Conservation (phyloP, 805 yeast genomes). For the Candida koratica region DNA sequence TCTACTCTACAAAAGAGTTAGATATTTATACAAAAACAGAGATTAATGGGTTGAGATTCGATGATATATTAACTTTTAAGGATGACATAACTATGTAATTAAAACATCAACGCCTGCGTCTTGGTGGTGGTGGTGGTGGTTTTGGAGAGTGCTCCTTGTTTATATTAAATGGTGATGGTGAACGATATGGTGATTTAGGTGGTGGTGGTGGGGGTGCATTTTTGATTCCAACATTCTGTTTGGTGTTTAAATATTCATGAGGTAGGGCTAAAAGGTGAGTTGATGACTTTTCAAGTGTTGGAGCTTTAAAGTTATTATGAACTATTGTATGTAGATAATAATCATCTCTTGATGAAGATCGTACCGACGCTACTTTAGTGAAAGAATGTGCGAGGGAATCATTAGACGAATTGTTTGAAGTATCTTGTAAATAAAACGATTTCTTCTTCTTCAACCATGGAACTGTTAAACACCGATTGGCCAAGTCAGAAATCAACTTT, state of each 20-base stretch:
- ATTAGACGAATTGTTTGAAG: slow-evolving; percentile 14
- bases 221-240: slow-evolving; percentile 17
- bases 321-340: slow-evolving; percentile 32
- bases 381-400: slow-evolving; percentile 24
- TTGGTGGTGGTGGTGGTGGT: slow-evolving; percentile 37
- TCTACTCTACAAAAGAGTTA: slow-evolving; percentile 26
- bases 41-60: slow-evolving; percentile 64
- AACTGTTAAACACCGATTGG: slow-evolving; percentile 30
- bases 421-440: slow-evolving; percentile 1
- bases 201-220: slow-evolving; percentile 42
- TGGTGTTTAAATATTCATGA: slow-evolving; percentile 22
- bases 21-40: slow-evolving; percentile 41
- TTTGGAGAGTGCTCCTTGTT: slow-evolving; percentile 12
- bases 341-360: slow-evolving; percentile 32
- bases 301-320: slow-evolving; percentile 18
- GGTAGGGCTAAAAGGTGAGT: slow-evolving; percentile 32
- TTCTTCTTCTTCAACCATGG: slow-evolving; percentile 28
- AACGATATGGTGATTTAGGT: slow-evolving; percentile 8
- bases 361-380: slow-evolving; percentile 33
- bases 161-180: slow-evolving; percentile 7
- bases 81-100: slow-evolving; percentile 41
- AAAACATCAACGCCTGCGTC: slow-evolving; percentile 18
- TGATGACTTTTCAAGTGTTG: slow-evolving; percentile 12
- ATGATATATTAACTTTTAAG: slow-evolving; percentile 61
- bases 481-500: slow-evolving; percentile 27